Evolutionary conservation across 192 early-diverging fungal genomes (phyloP).

Genomic region (Pilobolus umbonatus): DNA sequence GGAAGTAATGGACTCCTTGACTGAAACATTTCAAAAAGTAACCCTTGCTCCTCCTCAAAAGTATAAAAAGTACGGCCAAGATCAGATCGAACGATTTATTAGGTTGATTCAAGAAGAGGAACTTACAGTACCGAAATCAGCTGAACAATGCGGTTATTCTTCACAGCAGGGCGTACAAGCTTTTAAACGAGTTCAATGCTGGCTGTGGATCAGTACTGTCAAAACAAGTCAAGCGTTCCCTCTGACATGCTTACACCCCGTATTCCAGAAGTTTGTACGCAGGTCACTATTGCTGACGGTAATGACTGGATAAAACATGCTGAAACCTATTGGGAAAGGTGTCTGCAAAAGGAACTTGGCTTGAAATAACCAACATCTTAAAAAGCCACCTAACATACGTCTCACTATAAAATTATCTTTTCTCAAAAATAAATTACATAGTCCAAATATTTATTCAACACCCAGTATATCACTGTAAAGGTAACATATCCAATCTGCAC

Average conservation of each 20-base stretch:
- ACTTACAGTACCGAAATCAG: slow-evolving; percentile 1
- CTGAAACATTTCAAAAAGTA: slow-evolving; percentile 6
- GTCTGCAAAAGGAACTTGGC: background rate
- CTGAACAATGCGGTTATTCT: background rate
- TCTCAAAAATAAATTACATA: no score
- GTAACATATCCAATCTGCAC: no score
- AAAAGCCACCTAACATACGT: no score
- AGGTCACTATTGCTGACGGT: background rate
- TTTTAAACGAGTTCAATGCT: slow-evolving; percentile 4
- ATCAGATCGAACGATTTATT: slow-evolving; percentile 1
- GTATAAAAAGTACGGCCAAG: slow-evolving; percentile 1
- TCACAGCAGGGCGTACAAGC: background rate
- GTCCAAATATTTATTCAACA: no score
- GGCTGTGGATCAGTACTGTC: background rate
- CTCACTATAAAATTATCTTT: no score
- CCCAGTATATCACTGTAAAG: no score
- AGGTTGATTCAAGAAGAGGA: background rate
- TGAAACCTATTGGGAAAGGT: slow-evolving; percentile 1
- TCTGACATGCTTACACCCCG: background rate
- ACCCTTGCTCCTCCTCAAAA: background rate
- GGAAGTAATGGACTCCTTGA: slow-evolving; percentile 4
- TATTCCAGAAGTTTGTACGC: background rate
- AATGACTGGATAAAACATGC: background rate
- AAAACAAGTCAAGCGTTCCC: background rate
- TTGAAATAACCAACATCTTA: background rate